phyloP scores from a whole-genome alignment of 2,329 filamentous ascomycete genomes.

The Exophiala viscosa region DNA sequence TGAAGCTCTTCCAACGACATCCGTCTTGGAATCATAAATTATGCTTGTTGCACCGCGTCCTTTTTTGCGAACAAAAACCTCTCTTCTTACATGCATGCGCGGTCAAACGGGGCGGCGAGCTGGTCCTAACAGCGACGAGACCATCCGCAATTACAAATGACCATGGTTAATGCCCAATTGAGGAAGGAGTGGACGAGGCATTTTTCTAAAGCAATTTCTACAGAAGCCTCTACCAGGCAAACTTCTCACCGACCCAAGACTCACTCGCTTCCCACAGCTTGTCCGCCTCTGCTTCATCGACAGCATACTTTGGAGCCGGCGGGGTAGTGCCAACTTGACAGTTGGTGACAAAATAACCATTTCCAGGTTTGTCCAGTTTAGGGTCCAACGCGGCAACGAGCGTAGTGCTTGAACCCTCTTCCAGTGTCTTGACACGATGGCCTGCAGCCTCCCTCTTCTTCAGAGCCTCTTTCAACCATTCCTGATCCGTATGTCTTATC shows the following conservation, averaged over 20 bases:
- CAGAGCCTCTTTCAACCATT: slow-evolving; percentile 14
- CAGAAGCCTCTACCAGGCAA: slow-evolving; percentile 22
- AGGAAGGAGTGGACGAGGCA: too few species aligned
- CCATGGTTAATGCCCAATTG: too few species aligned
- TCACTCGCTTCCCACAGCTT: slow-evolving; percentile 41
- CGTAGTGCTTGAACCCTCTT: slow-evolving; percentile 43
- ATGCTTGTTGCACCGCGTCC: too few species aligned
- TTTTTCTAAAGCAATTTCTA: background rate
- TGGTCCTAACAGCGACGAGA: too few species aligned
- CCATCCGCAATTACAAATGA: too few species aligned
- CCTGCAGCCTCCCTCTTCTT: slow-evolving; percentile 1
- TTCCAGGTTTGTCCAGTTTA: slow-evolving; percentile 7
- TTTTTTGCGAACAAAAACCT: too few species aligned
- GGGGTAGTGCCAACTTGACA: slow-evolving; percentile 33
- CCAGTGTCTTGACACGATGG: slow-evolving; percentile 32
- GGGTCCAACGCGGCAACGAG: slow-evolving; percentile 45
- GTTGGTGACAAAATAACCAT: slow-evolving; percentile 32
- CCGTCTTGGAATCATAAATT: too few species aligned
- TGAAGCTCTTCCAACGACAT: too few species aligned
- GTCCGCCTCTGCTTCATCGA: slow-evolving; percentile 37
- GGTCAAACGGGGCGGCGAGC: too few species aligned
- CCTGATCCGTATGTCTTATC: slow-evolving; percentile 27
- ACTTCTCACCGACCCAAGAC: slow-evolving; percentile 38
- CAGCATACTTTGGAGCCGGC: slow-evolving; percentile 32
- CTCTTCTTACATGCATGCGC: too few species aligned